phyloP scores from a whole-genome alignment of 176 grass and related monocot genomes.

The Poa annua region DNA sequence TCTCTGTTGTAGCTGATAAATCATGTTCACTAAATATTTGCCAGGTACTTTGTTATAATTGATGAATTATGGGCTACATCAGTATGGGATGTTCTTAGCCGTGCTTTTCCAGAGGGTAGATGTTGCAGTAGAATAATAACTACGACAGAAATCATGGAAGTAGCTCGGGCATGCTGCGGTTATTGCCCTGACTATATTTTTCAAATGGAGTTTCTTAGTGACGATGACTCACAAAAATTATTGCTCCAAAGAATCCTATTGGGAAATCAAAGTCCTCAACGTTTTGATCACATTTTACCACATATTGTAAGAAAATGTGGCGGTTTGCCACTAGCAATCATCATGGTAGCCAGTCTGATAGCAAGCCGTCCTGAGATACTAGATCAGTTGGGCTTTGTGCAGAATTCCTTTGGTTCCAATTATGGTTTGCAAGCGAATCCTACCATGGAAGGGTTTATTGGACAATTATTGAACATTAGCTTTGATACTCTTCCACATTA shows the following conservation, averaged over 20 bases:
- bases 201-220: constrained; percentile 10
- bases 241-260: constrained; percentile 5
- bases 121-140: constrained; percentile 12
- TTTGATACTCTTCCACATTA: background rate
- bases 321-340: constrained; percentile 15
- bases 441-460: background rate
- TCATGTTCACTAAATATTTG: background rate
- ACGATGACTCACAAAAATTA: background rate
- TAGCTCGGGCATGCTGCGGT: background rate
- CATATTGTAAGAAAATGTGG: constrained; percentile 1
- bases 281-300: background rate
- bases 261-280: background rate
- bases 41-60: constrained; percentile 17
- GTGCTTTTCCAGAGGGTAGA: constrained; percentile 22
- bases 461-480: background rate
- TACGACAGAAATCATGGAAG: constrained; percentile 4
- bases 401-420: background rate
- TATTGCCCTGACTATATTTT: background rate
- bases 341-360: constrained; percentile 8
- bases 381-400: background rate
- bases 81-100: constrained; percentile 16
- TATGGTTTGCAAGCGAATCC: background rate
- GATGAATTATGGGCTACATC: constrained; percentile 15
- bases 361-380: background rate
- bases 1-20: background rate